Conservation (phyloP, 1,284 basidiomycete genomes). For the Boletus holoroseus region DNA sequence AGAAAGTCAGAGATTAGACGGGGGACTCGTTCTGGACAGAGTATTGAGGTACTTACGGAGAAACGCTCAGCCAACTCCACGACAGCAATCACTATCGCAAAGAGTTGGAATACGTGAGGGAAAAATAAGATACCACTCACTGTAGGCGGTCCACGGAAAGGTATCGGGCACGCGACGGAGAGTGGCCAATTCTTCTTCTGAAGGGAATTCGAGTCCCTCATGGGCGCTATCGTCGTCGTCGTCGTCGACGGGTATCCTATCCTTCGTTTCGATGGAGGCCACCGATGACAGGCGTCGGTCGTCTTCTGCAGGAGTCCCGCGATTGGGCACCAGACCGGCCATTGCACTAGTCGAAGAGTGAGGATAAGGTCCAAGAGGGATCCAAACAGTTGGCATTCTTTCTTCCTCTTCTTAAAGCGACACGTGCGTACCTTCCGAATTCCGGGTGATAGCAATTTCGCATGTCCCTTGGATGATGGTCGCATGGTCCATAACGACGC, state of each 20-base stretch:
- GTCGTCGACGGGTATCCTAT: not conserved
- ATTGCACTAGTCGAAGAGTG: conserved; percentile 5
- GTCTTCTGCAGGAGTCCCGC: conserved; percentile 1
- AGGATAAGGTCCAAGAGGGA: not conserved
- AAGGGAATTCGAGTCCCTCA: conserved; percentile 60
- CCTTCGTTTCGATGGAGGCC: conserved; percentile 19
- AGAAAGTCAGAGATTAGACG: conserved; percentile 6
- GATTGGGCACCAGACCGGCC: conserved; percentile 11
- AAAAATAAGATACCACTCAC: conserved; percentile 38
- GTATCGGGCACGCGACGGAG: conserved; percentile 59
- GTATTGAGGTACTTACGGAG: conserved; percentile 41
- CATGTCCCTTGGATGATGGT: not conserved
- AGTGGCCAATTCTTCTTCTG: conserved; percentile 58
- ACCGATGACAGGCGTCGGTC: conserved; percentile 1
- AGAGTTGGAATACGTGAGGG: conserved; percentile 6
- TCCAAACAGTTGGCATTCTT: not conserved
- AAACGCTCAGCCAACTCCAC: conserved; percentile 75
- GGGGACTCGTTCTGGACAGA: not conserved
- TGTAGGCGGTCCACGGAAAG: conserved; percentile 62
- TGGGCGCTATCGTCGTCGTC: conserved; percentile 42
- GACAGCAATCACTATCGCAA: conserved; percentile 54
- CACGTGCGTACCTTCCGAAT: not conserved
- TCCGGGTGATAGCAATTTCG: not conserved
- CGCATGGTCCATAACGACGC: not conserved
- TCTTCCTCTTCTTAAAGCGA: conserved; percentile 8